These are phyloP conservation scores for Exophiala mesophila DNA, from an alignment of 2,329 filamentous ascomycete species.

Conservation along the genomic window DNA sequence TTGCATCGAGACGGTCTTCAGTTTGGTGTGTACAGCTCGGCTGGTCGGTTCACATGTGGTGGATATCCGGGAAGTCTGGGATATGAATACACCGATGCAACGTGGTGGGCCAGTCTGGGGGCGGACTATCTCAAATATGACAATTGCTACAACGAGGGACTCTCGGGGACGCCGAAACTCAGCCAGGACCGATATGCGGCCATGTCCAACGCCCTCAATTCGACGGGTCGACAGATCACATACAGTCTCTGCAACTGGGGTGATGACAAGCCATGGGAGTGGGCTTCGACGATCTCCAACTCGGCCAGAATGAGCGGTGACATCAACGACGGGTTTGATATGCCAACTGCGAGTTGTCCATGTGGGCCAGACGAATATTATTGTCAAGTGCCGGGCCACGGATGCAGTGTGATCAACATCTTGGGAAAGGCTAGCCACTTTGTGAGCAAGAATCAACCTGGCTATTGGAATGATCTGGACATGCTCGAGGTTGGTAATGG, in stretches of 20 bases:
- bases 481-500: conserved; percentile 44
- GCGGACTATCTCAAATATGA: conserved; percentile 46
- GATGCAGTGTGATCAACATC: conserved; percentile 48
- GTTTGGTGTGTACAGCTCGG: conserved; percentile 51
- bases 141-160: conserved; percentile 53
- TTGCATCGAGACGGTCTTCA: conserved; percentile 47
- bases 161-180: conserved; percentile 44
- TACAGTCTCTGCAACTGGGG: conserved; percentile 51
- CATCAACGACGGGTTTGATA: conserved; percentile 44
- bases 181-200: conserved; percentile 45
- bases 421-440: conserved; percentile 45
- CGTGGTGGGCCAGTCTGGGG: conserved; percentile 49
- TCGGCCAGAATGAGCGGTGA: conserved; percentile 45
- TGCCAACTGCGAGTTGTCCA: conserved; percentile 39
- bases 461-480: conserved; percentile 43
- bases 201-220: conserved; percentile 46
- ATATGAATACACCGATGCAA: conserved; percentile 50
- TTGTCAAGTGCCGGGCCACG: conserved; percentile 43
- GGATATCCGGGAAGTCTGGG: conserved; percentile 43
- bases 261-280: conserved; percentile 43
- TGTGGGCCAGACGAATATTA: conserved; percentile 38
- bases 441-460: conserved; percentile 35
- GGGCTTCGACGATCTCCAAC: conserved; percentile 46
- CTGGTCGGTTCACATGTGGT: conserved; percentile 30
- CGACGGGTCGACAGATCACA: conserved; percentile 42